These are phyloP conservation scores for Aspergillus baeticus DNA, from an alignment of 495 filamentous ascomycete genomes.

Conservation along the genomic window DNA sequence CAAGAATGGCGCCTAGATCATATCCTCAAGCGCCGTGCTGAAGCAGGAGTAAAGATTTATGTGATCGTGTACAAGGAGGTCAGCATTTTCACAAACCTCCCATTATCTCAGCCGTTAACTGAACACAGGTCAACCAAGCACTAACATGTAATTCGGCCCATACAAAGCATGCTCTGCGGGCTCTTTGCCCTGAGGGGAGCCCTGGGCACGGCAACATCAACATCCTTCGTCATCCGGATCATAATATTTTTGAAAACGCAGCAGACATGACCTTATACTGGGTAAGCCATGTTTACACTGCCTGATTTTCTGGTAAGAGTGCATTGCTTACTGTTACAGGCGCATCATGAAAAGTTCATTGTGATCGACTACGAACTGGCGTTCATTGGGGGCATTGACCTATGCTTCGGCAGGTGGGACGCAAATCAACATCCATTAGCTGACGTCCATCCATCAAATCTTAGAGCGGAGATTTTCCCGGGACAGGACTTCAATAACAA, in stretches of 20 bases:
- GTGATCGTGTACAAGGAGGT: slow-evolving; percentile 91
- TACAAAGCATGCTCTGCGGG: slow-evolving; percentile 84
- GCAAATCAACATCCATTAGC: slow-evolving; percentile 78
- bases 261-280: slow-evolving; percentile 98
- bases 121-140: slow-evolving; percentile 61
- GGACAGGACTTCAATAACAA: slow-evolving; percentile 97
- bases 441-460: slow-evolving; percentile 81
- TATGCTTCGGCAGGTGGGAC: slow-evolving; percentile 98
- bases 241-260: slow-evolving; percentile 90
- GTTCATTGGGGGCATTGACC: slow-evolving; percentile 89
- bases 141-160: slow-evolving; percentile 90
- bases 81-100: not conserved
- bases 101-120: slow-evolving; percentile 1
- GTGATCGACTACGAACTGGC: slow-evolving; percentile 88
- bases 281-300: slow-evolving; percentile 35
- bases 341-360: slow-evolving; percentile 95
- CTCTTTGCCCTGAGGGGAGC: slow-evolving; percentile 74
- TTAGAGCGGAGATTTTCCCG: slow-evolving; percentile 85
- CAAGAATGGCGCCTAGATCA: slow-evolving; percentile 90
- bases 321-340: slow-evolving; percentile 30
- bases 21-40: slow-evolving; percentile 80
- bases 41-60: slow-evolving; percentile 92
- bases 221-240: slow-evolving; percentile 91
- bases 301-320: not conserved
- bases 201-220: slow-evolving; percentile 83